Conservation (phyloP, 345 rosid species). For the Luvunga scandens region DNA sequence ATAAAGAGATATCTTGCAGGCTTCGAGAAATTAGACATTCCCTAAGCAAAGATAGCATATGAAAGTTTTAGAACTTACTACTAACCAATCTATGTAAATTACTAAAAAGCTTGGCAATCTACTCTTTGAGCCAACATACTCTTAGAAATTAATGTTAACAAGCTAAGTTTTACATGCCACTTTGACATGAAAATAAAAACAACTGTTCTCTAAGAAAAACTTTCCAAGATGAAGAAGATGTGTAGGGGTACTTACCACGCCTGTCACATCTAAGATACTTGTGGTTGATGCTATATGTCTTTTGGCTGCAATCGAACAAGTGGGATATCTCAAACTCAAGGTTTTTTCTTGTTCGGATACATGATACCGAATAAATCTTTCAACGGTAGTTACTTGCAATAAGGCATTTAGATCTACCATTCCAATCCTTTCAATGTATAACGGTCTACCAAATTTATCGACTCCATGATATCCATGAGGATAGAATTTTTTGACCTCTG, state of each 20-base stretch:
- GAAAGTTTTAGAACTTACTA: constrained; percentile 14
- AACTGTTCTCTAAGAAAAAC: not conserved
- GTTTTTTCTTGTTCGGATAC: constrained; percentile 62
- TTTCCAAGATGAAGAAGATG: not conserved
- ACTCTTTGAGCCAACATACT: not conserved
- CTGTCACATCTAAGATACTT: constrained; percentile 61
- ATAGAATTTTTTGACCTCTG: constrained; percentile 50
- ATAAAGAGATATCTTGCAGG: constrained; percentile 54
- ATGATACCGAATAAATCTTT: constrained; percentile 51
- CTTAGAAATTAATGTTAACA: not conserved
- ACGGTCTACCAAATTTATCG: constrained; percentile 54
- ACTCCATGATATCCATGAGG: constrained; percentile 70
- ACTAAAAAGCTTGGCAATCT: not conserved
- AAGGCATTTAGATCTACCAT: constrained; percentile 49
- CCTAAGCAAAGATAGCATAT: constrained; percentile 36
- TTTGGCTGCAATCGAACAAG: constrained; percentile 59
- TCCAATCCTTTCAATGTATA: constrained; percentile 60
- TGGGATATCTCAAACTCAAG: constrained; percentile 43
- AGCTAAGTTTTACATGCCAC: not conserved
- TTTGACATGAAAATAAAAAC: not conserved
- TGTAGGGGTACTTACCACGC: constrained; percentile 44
- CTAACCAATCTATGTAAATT: not conserved
- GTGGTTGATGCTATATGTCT: constrained; percentile 54
- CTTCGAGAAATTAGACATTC: constrained; percentile 65
- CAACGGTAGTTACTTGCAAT: constrained; percentile 39